These are phyloP conservation scores for Amesomyces nigricolor DNA, from an alignment of 2,329 filamentous ascomycete species.

Conservation along the genomic window DNA sequence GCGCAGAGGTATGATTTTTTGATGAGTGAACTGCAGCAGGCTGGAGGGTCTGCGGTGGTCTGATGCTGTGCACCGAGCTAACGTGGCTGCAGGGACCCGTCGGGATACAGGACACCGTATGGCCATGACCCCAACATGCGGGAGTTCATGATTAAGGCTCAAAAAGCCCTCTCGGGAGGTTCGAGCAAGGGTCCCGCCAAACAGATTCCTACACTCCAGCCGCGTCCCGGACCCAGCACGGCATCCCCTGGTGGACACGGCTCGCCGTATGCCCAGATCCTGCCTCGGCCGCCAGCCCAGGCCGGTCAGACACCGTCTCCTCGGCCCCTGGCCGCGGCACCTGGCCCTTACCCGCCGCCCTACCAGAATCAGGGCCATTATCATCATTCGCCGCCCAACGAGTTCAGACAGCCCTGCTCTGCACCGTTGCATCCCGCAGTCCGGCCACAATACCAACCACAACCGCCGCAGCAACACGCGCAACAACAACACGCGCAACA, in stretches of 20 bases:
- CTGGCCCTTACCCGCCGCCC: not conserved
- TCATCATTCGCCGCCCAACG: not conserved
- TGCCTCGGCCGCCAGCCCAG: constrained; percentile 7
- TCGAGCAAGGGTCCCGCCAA: constrained; percentile 12
- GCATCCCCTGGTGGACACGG: constrained; percentile 8
- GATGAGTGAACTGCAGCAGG: constrained; percentile 46
- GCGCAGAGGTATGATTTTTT: constrained; percentile 50
- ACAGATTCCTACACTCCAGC: constrained; percentile 13
- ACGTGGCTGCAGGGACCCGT: constrained; percentile 40
- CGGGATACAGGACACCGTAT: constrained; percentile 56
- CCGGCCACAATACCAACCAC: constrained; percentile 28
- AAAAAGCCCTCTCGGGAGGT: constrained; percentile 33
- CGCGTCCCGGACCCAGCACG: constrained; percentile 14
- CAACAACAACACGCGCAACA: too few relatives aligned
- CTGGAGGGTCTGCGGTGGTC: constrained; percentile 28
- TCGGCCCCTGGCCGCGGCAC: not conserved
- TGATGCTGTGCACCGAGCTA: constrained; percentile 8
- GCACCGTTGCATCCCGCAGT: constrained; percentile 35
- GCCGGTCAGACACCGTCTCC: constrained; percentile 2
- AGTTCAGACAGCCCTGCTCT: constrained; percentile 18
- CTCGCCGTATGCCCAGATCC: constrained; percentile 16
- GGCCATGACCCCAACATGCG: constrained; percentile 50
- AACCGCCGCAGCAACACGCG: constrained; percentile 8
- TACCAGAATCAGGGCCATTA: constrained; percentile 13
- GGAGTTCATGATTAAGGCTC: constrained; percentile 41